Conservation (phyloP, 2,329 filamentous ascomycete species). For the Hypomyces perniciosus region DNA sequence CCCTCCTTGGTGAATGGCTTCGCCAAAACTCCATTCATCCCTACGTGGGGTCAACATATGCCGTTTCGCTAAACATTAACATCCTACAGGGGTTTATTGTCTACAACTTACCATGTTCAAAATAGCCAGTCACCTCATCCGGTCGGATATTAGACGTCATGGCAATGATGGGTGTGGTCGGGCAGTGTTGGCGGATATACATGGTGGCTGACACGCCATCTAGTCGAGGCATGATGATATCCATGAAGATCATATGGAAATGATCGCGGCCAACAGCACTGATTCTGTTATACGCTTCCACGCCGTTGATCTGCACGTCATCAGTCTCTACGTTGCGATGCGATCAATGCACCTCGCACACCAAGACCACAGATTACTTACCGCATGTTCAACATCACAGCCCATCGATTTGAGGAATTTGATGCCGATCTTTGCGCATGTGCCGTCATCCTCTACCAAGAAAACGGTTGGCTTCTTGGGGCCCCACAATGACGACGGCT, state of each 20-base stretch:
- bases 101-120: slow-evolving; percentile 72
- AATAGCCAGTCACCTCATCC: slow-evolving; percentile 95
- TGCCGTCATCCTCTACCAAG: slow-evolving; percentile 77
- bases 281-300: slow-evolving; percentile 87
- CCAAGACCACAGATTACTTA: slow-evolving; percentile 33
- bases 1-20: slow-evolving; percentile 93
- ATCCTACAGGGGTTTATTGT: slow-evolving; percentile 10
- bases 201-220: slow-evolving; percentile 94
- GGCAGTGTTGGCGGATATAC: slow-evolving; percentile 81
- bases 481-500: slow-evolving; percentile 47
- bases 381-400: slow-evolving; percentile 61
- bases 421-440: slow-evolving; percentile 60
- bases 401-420: slow-evolving; percentile 62
- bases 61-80: too few relatives aligned
- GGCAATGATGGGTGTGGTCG: slow-evolving; percentile 81
- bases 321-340: background rate
- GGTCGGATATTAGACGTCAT: slow-evolving; percentile 99
- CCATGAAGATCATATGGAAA: slow-evolving; percentile 73
- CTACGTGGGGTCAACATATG: slow-evolving; percentile 38
- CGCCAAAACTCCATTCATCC: slow-evolving; percentile 95
- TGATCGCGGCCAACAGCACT: slow-evolving; percentile 40
- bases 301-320: slow-evolving; percentile 55
- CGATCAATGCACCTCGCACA: slow-evolving; percentile 15
- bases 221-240: slow-evolving; percentile 95
- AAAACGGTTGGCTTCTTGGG: slow-evolving; percentile 69